Evolutionary conservation across 2,329 filamentous ascomycete species (phyloP).

Genomic region (Davidsoniella virescens): DNA sequence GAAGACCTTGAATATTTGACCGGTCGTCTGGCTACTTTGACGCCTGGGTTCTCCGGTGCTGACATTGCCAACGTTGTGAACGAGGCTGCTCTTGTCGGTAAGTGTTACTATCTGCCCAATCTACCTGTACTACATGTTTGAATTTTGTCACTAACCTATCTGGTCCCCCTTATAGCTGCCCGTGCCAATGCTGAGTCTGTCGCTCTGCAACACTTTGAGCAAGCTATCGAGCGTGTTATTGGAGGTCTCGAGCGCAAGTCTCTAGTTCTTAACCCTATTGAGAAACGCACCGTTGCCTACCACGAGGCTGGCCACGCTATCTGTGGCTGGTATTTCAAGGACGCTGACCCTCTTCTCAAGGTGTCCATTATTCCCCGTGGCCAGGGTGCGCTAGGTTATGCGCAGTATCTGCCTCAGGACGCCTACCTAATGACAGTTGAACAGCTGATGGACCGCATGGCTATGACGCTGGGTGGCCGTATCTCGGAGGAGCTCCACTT

Average conservation of each 20-base stretch:
- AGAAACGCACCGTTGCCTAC: constrained; percentile 93
- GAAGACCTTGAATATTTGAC: constrained; percentile 80
- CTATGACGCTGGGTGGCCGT: constrained; percentile 92
- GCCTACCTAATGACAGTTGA: constrained; percentile 91
- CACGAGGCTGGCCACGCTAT: constrained; percentile 97
- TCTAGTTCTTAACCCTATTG: constrained; percentile 75
- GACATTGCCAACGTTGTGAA: constrained; percentile 99
- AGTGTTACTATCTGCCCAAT: constrained; percentile 20
- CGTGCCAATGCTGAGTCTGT: constrained; percentile 67
- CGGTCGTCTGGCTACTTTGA: constrained; percentile 78
- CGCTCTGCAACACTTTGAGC: constrained; percentile 82
- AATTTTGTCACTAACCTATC: constrained; percentile 1
- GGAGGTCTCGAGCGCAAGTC: constrained; percentile 96
- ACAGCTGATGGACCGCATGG: constrained; percentile 98
- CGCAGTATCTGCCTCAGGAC: constrained; percentile 89
- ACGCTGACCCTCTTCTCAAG: constrained; percentile 93
- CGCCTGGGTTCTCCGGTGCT: constrained; percentile 90
- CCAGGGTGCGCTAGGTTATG: constrained; percentile 84
- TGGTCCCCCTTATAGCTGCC: constrained; percentile 44
- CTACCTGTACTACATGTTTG: not conserved
- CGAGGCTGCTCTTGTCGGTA: constrained; percentile 90
- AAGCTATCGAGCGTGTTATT: constrained; percentile 92
- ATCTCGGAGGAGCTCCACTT: constrained; percentile 96
- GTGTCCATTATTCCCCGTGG: constrained; percentile 97
- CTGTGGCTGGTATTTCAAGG: constrained; percentile 94